Base-by-base conservation (phyloP, 2,329 filamentous ascomycete species). In the Botrytis fragariae region DNA sequence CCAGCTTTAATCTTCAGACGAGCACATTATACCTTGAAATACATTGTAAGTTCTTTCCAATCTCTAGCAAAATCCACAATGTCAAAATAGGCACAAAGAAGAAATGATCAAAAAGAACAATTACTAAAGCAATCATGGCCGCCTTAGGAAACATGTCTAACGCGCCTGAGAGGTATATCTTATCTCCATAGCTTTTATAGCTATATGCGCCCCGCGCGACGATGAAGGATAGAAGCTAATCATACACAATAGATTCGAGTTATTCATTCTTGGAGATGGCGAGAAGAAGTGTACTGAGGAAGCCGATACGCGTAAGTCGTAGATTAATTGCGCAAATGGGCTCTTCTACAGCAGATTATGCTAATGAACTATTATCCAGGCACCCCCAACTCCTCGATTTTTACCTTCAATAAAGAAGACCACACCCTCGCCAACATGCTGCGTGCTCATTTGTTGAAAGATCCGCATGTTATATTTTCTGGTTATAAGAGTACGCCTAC, bases 341-440 rank as follows among this genome's bases (percentile, higher is more conserved):
- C 60, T 45, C 67, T 29, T 25, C 71, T 20, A 1, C 18, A 18
- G 37, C 51, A n/a, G n/a, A 32, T 72, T 22, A 48, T 54, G 18
- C 32, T 64, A 51, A 61, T 72, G 35, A 71, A 63, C 37, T 74
- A n/a, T 14, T 57, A 35, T 65, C 59, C 74, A 96, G 94, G 94
- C 80, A 94, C 97, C 81, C 93, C 95, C 35, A 97, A 97, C 82
- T 94, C 93, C n/a, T 93, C 94, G 16, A 93, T 98, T 83, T 99
- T 99, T 85, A 90, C 93, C 74, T 91, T 99, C 84, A 93, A 94
- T 84, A 98, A 98, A 83, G 96, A 99, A 83, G 96, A 99, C 79
- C 95, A 98, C 84, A 98, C 95, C 1, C 89, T 99, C 39, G 96
- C 92, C 79, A 98, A 99, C 83, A 87, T 99, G 72, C 88, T 99